Conservation (phyloP, 441 rosid species). For the Biscutella laevigata region DNA sequence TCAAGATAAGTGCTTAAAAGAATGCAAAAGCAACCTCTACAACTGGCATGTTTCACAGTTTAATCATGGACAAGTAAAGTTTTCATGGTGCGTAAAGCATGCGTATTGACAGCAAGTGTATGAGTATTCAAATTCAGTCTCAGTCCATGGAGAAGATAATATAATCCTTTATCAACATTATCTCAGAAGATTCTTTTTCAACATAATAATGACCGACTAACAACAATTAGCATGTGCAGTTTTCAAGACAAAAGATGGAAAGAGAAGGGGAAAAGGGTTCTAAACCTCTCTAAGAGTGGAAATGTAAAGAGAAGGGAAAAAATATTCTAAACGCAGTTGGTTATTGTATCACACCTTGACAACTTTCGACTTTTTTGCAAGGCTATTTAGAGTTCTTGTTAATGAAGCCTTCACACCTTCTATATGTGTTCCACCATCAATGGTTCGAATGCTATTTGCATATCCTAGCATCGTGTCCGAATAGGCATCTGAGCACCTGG, state of each 20-base stretch:
- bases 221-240: background rate
- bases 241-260: background rate
- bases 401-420: slow-evolving; percentile 87
- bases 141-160: background rate
- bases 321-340: background rate
- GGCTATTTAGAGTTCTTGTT: slow-evolving; percentile 77
- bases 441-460: slow-evolving; percentile 89
- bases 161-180: background rate
- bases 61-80: slow-evolving; percentile 1
- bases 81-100: slow-evolving; percentile 3
- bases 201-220: background rate
- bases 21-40: slow-evolving; percentile 12
- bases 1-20: slow-evolving; percentile 7
- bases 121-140: background rate
- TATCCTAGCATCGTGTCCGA: slow-evolving; percentile 89
- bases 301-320: background rate
- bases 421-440: slow-evolving; percentile 94
- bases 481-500: slow-evolving; percentile 93
- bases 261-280: background rate
- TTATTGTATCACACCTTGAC: slow-evolving; percentile 41
- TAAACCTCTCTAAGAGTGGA: background rate
- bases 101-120: slow-evolving; percentile 1
- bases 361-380: slow-evolving; percentile 76
- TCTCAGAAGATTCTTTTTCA: slow-evolving; percentile 4
- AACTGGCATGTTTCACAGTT: slow-evolving; percentile 2